Evolutionary conservation across 495 filamentous ascomycete genomes (phyloP), one percentile per base, ranked within the genome.

Genomic region (Schizothecium vesticola): DNA sequence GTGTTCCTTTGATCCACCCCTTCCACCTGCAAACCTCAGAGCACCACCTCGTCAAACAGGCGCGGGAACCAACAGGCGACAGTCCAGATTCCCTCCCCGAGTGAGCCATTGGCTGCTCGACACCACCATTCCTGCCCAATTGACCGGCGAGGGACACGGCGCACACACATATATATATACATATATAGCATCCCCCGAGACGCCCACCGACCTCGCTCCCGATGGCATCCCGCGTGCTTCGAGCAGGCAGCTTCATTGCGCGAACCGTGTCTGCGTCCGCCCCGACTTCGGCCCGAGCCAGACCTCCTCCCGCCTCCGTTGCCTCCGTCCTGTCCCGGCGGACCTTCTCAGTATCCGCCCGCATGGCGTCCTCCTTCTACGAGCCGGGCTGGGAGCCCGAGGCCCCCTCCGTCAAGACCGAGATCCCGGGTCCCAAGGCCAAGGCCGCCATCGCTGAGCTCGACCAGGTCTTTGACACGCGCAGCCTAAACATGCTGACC

Each of bases 401-500:
- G 55, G 87, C 83, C 24, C 94, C 94, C 31, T 82, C 80, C 12
- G 78, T 97, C 69, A 86, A 86, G 77, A 96, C 91, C 8, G 80
- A 86, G 36, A 93, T 98, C 71, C 94, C 94, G 16, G 95, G 94
- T 3, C 93, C 94, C 59, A 84, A 88, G 81, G 87, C 92, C 51
- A 87, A 91, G 74, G 85, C 87, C 66, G 83, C 91, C 74, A 81
- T 81, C 29, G 65, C 71, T 57, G 79, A 80, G 72, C 83, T 99
- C 64, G 80, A 93, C 80, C 81, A 90, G 80, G 92, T 99, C 68
- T 99, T 97, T 75, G 95, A 99, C 77, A 94, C 92, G 2, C 87
- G 94, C 73, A 92, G 89, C 80, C 80, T 97, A 84, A 97, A 97
- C 84, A 94, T 97, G 90, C 83, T 97, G 71, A 85, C 90, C 68